Conservation (phyloP, 148 eudicot genomes). For the Vaccinium myrtillus region DNA sequence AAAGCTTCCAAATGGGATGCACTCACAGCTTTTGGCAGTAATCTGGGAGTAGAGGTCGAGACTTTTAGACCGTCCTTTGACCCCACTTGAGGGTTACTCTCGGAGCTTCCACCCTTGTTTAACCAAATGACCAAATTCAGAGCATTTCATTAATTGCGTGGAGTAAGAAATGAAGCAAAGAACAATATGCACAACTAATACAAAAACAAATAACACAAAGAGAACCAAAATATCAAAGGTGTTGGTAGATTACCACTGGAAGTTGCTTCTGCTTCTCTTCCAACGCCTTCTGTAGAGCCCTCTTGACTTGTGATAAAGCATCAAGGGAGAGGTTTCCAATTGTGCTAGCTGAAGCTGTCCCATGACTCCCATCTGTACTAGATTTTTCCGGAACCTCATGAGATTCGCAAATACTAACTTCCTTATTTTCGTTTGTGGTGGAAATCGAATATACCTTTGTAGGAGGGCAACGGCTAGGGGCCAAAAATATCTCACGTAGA, state of each 20-base stretch:
- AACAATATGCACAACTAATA: not conserved
- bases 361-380: conserved; percentile 73
- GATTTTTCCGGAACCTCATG: conserved; percentile 98
- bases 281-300: conserved; percentile 73
- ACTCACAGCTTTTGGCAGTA: conserved; percentile 36
- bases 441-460: conserved; percentile 90
- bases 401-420: conserved; percentile 93
- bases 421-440: conserved; percentile 95
- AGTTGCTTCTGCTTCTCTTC: conserved; percentile 65
- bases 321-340: conserved; percentile 72
- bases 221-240: not conserved
- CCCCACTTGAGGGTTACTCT: conserved; percentile 31
- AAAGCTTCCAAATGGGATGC: conserved; percentile 66
- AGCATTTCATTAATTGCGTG: not conserved
- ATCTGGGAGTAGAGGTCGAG: conserved; percentile 26
- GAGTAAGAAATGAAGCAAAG: not conserved
- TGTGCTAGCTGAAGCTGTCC: conserved; percentile 64
- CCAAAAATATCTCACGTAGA: conserved; percentile 34
- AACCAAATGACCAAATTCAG: conserved; percentile 37
- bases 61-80: conserved; percentile 37
- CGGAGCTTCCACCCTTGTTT: conserved; percentile 48
- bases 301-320: conserved; percentile 80
- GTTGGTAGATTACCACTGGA: conserved; percentile 39
- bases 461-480: conserved; percentile 44
- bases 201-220: not conserved